These are phyloP conservation scores for Metschnikowia reukaufii DNA, from an alignment of 805 yeast species.

Conservation along the genomic window DNA sequence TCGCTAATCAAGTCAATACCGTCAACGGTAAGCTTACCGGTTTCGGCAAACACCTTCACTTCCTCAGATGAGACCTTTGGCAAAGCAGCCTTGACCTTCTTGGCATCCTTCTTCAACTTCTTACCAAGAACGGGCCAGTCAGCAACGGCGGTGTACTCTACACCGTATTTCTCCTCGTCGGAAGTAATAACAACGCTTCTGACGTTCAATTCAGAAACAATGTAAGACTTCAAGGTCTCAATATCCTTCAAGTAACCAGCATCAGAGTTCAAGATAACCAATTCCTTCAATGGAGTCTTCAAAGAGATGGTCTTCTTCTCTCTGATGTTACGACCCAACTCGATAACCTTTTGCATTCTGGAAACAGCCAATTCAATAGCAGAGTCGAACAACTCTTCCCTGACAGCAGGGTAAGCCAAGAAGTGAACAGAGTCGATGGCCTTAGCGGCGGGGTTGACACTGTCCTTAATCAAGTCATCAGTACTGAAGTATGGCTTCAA, in stretches of 20 bases:
- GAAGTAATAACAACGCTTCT: slow-evolving; percentile 84
- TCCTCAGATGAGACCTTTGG: slow-evolving; percentile 79
- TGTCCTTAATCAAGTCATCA: slow-evolving; percentile 48
- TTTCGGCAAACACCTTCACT: slow-evolving; percentile 69
- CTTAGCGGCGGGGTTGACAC: slow-evolving; percentile 42
- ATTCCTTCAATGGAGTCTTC: slow-evolving; percentile 89
- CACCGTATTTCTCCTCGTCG: slow-evolving; percentile 90
- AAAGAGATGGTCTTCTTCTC: slow-evolving; percentile 92
- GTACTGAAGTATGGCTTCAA: slow-evolving; percentile 62
- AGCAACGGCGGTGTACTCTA: slow-evolving; percentile 90
- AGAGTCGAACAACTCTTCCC: slow-evolving; percentile 76
- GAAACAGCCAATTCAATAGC: slow-evolving; percentile 83
- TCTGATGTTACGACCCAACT: slow-evolving; percentile 92
- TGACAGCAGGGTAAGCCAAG: slow-evolving; percentile 83
- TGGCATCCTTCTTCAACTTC: slow-evolving; percentile 91
- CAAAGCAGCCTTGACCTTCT: slow-evolving; percentile 90
- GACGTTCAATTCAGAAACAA: slow-evolving; percentile 88
- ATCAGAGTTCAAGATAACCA: slow-evolving; percentile 85
- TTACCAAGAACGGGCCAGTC: slow-evolving; percentile 99
- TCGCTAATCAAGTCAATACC: slow-evolving; percentile 86
- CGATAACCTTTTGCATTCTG: slow-evolving; percentile 97
- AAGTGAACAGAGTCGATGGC: slow-evolving; percentile 90
- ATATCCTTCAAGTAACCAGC: slow-evolving; percentile 72
- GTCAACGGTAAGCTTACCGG: slow-evolving; percentile 79
- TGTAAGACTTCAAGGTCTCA: slow-evolving; percentile 72